These are phyloP conservation scores for Trichoderma orchidacearum DNA, from an alignment of 495 filamentous ascomycete species.

Conservation along the genomic window DNA sequence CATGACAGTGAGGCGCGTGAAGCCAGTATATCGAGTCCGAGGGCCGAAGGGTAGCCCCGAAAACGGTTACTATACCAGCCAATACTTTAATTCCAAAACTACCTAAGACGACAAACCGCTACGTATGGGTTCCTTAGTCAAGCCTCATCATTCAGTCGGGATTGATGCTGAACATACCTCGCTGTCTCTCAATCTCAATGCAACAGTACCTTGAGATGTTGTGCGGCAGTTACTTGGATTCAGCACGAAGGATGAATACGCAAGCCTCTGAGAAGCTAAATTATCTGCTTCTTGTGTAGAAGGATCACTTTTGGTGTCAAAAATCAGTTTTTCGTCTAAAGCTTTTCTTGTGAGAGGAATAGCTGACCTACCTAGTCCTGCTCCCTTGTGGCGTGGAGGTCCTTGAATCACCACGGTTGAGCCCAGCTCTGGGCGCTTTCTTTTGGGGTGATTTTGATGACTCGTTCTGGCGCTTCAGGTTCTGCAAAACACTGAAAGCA, in stretches of 20 bases:
- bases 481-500: slow-evolving; percentile 2
- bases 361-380: neutral
- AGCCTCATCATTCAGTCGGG: neutral
- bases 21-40: slow-evolving; percentile 42
- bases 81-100: slow-evolving; percentile 60
- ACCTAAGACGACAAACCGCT: slow-evolving; percentile 58
- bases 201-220: slow-evolving; percentile 17
- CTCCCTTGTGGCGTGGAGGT: neutral
- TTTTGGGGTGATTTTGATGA: neutral
- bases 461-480: slow-evolving; percentile 7
- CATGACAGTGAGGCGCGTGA: slow-evolving; percentile 63
- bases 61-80: slow-evolving; percentile 43
- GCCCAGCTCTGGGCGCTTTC: neutral
- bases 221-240: slow-evolving; percentile 25
- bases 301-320: neutral
- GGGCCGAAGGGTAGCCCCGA: slow-evolving; percentile 48
- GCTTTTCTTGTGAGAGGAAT: neutral
- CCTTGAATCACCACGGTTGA: neutral
- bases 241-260: slow-evolving; percentile 30
- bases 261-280: slow-evolving; percentile 4
- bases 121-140: neutral
- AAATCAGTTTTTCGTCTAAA: neutral
- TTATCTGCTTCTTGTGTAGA: neutral
- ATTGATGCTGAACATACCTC: slow-evolving; percentile 21
- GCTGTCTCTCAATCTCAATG: slow-evolving; percentile 25